Percentiles rank a stretch among this genome's conserved stretches.
Conservation (phyloP, 352 stramenopile genomes). For the Peronospora farinosa region DNA sequence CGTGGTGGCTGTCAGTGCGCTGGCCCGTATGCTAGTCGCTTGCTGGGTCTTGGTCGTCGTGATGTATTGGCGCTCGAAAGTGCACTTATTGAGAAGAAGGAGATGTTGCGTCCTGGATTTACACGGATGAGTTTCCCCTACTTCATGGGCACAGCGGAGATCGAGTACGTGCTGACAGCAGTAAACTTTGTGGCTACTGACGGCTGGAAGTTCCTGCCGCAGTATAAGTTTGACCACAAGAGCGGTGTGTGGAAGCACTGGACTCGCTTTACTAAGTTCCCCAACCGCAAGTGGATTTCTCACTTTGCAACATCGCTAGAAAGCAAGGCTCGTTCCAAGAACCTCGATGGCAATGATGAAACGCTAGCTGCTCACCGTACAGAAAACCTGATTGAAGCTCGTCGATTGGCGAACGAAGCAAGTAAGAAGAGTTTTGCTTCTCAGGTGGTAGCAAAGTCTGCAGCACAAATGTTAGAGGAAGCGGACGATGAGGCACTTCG, state of each 20-base stretch:
- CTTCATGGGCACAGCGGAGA: constrained; percentile 72
- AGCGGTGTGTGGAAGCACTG: constrained; percentile 92
- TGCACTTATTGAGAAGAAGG: constrained; percentile 87
- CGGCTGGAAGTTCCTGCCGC: constrained; percentile 90
- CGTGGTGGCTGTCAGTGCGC: constrained; percentile 77
- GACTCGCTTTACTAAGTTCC: constrained; percentile 48
- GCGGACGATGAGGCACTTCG: constrained; percentile 47
- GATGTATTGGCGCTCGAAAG: constrained; percentile 70
- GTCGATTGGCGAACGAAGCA: constrained; percentile 28
- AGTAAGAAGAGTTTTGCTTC: constrained; percentile 17
- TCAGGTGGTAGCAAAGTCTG: constrained; percentile 32
- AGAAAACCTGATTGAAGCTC: constrained; percentile 40
- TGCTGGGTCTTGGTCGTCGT: constrained; percentile 86
- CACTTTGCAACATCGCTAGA: constrained; percentile 36
- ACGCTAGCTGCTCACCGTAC: constrained; percentile 28
- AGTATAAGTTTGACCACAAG: constrained; percentile 94
- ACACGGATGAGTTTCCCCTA: constrained; percentile 92
- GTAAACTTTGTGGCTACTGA: constrained; percentile 92
- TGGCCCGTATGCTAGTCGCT: constrained; percentile 90
- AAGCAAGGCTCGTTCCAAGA: constrained; percentile 21
- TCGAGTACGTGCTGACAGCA: constrained; percentile 91
- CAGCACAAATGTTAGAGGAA: constrained; percentile 46
- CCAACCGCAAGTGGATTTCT: constrained; percentile 50
- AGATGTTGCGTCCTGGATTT: constrained; percentile 93
- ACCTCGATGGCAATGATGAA: constrained; percentile 29